Conservation (phyloP, 371 early-diverging fungal genomes). For the Mucor mucedo region DNA sequence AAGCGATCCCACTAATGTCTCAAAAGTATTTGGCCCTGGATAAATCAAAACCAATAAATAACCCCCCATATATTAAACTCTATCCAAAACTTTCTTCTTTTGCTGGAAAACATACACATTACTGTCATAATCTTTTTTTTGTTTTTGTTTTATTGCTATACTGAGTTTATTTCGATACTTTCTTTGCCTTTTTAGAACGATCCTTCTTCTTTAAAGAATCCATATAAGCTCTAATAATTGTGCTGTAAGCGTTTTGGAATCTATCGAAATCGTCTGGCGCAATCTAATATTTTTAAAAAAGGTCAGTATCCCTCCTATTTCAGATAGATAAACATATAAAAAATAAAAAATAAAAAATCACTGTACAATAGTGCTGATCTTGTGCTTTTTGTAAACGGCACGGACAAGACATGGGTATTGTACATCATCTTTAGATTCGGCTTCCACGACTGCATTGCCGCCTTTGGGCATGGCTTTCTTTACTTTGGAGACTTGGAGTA, state of each 20-base stretch:
- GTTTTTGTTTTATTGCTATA: not conserved
- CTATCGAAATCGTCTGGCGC: constrained; percentile 43
- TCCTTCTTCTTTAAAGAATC: constrained; percentile 56
- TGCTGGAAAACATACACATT: too few relatives aligned
- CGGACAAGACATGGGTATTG: constrained; percentile 48
- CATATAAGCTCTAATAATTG: constrained; percentile 55
- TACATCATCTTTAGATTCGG: constrained; percentile 21
- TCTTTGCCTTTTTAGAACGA: constrained; percentile 47
- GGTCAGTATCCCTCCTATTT: not conserved
- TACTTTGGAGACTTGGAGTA: constrained; percentile 30
- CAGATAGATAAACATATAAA: not conserved
- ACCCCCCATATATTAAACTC: too few relatives aligned
- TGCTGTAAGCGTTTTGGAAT: constrained; percentile 50
- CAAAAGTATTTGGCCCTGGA: too few relatives aligned
- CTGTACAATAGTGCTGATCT: constrained; percentile 52
- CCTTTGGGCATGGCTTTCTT: constrained; percentile 46
- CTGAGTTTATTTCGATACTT: constrained; percentile 21
- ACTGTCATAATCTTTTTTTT: too few relatives aligned
- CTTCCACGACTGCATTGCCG: constrained; percentile 30
- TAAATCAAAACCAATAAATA: too few relatives aligned
- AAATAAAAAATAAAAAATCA: not conserved
- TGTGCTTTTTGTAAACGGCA: constrained; percentile 43
- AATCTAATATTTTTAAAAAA: constrained; percentile 25
- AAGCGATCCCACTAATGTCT: too few relatives aligned
- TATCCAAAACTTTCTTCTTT: too few relatives aligned